These are phyloP conservation scores for Phytophthora ohioensis DNA, from an alignment of 352 stramenopile genomes.

Conservation along the genomic window DNA sequence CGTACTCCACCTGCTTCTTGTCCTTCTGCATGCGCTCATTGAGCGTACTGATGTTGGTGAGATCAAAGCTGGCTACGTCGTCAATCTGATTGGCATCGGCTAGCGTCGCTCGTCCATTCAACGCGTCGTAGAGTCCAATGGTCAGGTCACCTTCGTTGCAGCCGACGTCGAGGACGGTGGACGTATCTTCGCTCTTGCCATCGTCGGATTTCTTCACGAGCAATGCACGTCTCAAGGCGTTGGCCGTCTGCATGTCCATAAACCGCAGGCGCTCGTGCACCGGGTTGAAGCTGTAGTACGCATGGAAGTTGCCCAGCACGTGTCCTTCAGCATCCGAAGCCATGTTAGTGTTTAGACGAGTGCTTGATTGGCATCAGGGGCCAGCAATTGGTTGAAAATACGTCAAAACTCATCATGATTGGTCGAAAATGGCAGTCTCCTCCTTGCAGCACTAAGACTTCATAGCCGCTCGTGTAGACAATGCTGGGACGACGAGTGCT, in stretches of 20 bases:
- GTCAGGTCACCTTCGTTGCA: slow-evolving; percentile 89
- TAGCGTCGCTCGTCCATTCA: slow-evolving; percentile 43
- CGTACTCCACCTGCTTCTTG: slow-evolving; percentile 68
- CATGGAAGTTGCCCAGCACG: slow-evolving; percentile 86
- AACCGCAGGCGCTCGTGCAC: slow-evolving; percentile 79
- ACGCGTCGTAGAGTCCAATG: slow-evolving; percentile 70
- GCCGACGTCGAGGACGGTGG: slow-evolving; percentile 76
- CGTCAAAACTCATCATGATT: neutral
- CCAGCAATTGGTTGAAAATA: slow-evolving; percentile 27
- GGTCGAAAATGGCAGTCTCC: slow-evolving; percentile 8
- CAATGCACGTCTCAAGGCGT: slow-evolving; percentile 55
- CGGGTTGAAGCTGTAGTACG: slow-evolving; percentile 89
- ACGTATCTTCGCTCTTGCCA: slow-evolving; percentile 25
- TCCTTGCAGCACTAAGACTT: neutral
- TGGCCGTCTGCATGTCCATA: slow-evolving; percentile 56
- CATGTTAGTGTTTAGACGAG: slow-evolving; percentile 23
- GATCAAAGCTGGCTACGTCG: slow-evolving; percentile 61
- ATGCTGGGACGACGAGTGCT: slow-evolving; percentile 38
- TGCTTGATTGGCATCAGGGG: slow-evolving; percentile 16
- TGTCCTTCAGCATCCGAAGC: slow-evolving; percentile 64
- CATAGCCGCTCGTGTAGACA: slow-evolving; percentile 10
- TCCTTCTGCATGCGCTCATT: slow-evolving; percentile 78
- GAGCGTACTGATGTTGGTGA: slow-evolving; percentile 63
- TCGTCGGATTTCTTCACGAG: slow-evolving; percentile 30
- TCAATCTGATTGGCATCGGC: slow-evolving; percentile 22